phyloP scores from a whole-genome alignment of 306 rosid species.

The Vachellia pachyceras region DNA sequence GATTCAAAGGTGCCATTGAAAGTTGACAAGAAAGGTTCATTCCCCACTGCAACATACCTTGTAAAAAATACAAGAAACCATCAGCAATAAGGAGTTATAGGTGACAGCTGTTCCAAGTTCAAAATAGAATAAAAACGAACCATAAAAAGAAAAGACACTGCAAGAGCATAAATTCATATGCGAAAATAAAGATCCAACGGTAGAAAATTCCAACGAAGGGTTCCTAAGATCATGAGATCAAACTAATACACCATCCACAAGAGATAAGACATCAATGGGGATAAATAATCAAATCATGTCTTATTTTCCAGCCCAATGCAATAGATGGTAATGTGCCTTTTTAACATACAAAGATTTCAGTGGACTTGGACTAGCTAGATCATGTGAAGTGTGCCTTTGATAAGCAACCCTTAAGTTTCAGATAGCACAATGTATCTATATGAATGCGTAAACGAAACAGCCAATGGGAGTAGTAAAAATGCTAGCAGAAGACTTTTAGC shows the following conservation, averaged over 20 bases:
- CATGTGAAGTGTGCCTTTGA: neutral
- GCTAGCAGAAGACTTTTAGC: slow-evolving; percentile 14
- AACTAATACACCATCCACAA: neutral
- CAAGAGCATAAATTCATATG: slow-evolving; percentile 7
- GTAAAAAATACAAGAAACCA: slow-evolving; percentile 34
- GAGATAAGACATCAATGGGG: neutral
- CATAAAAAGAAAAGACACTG: neutral
- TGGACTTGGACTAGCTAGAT: neutral
- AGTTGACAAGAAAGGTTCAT: slow-evolving; percentile 82
- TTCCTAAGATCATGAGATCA: neutral
- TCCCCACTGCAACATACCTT: slow-evolving; percentile 96
- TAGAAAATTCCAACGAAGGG: neutral
- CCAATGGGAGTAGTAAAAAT: neutral
- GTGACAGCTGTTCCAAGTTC: neutral
- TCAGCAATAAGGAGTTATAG: slow-evolving; percentile 23
- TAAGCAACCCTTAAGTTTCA: neutral
- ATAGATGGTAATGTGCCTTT: neutral
- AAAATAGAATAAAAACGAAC: neutral
- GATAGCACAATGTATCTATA: slow-evolving; percentile 9
- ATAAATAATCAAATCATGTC: slow-evolving; percentile 17
- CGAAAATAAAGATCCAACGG: neutral
- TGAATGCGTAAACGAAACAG: neutral
- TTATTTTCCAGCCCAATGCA: neutral
- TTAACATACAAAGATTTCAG: neutral
- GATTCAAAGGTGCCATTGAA: slow-evolving; percentile 71